Evolutionary conservation across 768 basidiomycete genomes (phyloP), one percentile per base, ranked within the genome.

Genomic region (Suillus cothurnatus): DNA sequence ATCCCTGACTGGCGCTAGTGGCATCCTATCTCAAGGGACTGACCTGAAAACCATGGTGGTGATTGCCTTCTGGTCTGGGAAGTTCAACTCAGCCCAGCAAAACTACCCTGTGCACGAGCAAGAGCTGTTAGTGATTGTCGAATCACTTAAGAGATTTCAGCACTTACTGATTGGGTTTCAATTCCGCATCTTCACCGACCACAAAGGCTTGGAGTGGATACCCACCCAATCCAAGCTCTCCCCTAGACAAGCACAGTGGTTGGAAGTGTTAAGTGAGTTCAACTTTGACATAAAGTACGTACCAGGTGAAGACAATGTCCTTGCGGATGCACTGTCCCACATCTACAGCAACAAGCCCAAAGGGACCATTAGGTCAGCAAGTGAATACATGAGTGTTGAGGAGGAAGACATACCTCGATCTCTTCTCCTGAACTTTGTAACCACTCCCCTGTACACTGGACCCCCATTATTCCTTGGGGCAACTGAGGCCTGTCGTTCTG

Each of bases 161-260:
- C 76, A 47, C 63, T 5, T 28, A 12, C 67, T 77, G 0, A 47
- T 78, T 0, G 74, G 76, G 0, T 63, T 61, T 2, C 15, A 21
- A 0, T 66, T 79, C 15, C 65, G 32, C 0, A 64, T 79, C 0
- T 64, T 72, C 0, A 75, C 73, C 0, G 73, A 79, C 50, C 77
- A 79, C 38, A 58, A 74, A 28, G 72, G 71, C 0, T 68, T 79
- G 0, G 63, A 68, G 31, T 76, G 73, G 66, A 74, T 80, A 39
- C 68, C 73, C 11, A 71, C 69, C 0, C 67, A 70, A 19, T 32
- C 41, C 5, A 43, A 62, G 0, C 31, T 71, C 12, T 71, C 69
- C 0, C 47, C 59, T 2, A 65, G 71, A 1, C 77, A 7, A 0
- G 15, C 6, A n/a, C 0, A 1, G 57, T 80, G 79, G 78, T 63